These are phyloP conservation scores for Ophiorrhiza pumila DNA, from an alignment of 257 asterid genomes.

Conservation along the genomic window DNA sequence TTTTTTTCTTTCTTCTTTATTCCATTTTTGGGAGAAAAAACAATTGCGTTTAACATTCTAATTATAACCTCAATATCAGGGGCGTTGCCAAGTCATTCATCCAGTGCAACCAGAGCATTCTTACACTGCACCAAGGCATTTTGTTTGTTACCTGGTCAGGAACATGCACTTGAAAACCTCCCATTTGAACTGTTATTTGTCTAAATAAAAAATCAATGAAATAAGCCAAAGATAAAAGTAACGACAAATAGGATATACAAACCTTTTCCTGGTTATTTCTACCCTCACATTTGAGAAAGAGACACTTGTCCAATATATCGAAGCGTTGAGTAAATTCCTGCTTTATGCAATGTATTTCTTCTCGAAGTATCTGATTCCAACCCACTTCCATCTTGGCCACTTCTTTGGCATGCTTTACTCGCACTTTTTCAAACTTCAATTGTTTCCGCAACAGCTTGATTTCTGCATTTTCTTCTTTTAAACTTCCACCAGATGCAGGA, in stretches of 20 bases:
- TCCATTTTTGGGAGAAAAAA: not conserved
- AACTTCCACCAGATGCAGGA: slow-evolving; percentile 24
- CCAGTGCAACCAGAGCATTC: not conserved
- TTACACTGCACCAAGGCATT: not conserved
- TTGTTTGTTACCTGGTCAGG: not conserved
- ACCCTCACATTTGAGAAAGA: slow-evolving; percentile 39
- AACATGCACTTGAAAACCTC: not conserved
- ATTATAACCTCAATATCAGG: not conserved
- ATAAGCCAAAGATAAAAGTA: not conserved
- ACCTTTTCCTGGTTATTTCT: slow-evolving; percentile 62
- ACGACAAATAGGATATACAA: slow-evolving; percentile 33
- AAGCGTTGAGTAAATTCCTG: slow-evolving; percentile 50
- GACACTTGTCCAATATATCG: slow-evolving; percentile 42
- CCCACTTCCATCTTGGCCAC: slow-evolving; percentile 52
- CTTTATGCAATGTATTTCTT: slow-evolving; percentile 50
- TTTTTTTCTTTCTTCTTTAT: not conserved
- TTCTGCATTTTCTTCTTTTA: slow-evolving; percentile 41
- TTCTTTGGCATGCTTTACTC: slow-evolving; percentile 66
- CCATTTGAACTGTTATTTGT: not conserved
- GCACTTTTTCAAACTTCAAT: slow-evolving; percentile 65
- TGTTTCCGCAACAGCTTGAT: slow-evolving; percentile 51
- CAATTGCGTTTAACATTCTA: not conserved
- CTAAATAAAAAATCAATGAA: slow-evolving; percentile 4
- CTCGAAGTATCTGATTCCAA: slow-evolving; percentile 53
- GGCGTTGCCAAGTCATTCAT: not conserved